phyloP scores from a whole-genome alignment of 2,329 filamentous ascomycete species.

The Hymenoscyphus fraxineus region DNA sequence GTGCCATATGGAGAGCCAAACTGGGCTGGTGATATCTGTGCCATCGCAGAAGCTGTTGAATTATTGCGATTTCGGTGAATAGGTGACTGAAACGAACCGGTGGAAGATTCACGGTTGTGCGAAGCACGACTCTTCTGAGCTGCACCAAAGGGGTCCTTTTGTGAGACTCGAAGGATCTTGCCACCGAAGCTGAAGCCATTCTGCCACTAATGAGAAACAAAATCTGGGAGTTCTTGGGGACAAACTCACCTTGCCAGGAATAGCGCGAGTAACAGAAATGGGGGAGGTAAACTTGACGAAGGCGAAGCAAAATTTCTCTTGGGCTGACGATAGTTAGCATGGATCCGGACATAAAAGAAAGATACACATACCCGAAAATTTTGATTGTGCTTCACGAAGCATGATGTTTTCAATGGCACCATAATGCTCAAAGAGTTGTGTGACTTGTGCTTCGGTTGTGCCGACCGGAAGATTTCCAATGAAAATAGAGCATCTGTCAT shows the following conservation, averaged over 20 bases:
- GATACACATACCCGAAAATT: conserved; percentile 27
- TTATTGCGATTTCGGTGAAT: conserved; percentile 12
- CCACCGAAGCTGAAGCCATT: conserved; percentile 24
- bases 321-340: conserved; percentile 25
- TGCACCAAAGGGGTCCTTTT: conserved; percentile 31
- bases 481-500: conserved; percentile 46
- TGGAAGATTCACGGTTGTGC: conserved; percentile 10
- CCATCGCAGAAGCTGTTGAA: conserved; percentile 13
- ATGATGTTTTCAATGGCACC: conserved; percentile 39
- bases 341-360: background rate
- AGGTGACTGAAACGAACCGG: conserved; percentile 20
- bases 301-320: conserved; percentile 34
- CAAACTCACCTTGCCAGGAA: conserved; percentile 26
- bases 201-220: conserved; percentile 18
- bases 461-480: conserved; percentile 44
- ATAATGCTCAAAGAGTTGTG: conserved; percentile 37
- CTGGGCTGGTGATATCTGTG: conserved; percentile 17
- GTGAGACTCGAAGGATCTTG: conserved; percentile 29
- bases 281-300: conserved; percentile 35
- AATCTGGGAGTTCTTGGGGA: background rate
- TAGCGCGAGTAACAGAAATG: conserved; percentile 23
- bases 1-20: conserved; percentile 16
- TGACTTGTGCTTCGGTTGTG: conserved; percentile 38
- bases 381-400: conserved; percentile 33
- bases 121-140: conserved; percentile 11